Conservation (phyloP, 805 yeast species). For the Candida ortonii region DNA sequence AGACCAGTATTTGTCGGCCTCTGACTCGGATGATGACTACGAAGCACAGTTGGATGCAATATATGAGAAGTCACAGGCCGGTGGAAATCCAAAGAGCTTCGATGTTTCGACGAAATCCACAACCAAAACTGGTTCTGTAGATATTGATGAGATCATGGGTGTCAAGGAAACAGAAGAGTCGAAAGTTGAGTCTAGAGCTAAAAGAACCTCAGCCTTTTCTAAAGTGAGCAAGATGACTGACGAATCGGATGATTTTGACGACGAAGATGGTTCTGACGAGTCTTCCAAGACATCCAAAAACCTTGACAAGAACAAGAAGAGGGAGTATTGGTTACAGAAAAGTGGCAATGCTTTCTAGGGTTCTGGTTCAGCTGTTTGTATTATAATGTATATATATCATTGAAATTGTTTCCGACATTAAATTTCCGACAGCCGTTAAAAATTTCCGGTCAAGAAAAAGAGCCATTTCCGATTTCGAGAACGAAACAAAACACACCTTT, state of each 20-base stretch:
- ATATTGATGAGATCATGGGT: conserved; percentile 28
- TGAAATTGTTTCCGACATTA: too few species aligned
- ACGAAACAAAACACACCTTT: too few species aligned
- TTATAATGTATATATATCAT: too few species aligned
- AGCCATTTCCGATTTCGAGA: too few species aligned
- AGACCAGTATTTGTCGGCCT: conserved; percentile 34
- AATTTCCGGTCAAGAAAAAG: not conserved
- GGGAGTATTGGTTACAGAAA: conserved; percentile 41
- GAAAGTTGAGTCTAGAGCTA: conserved; percentile 13
- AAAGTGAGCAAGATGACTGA: conserved; percentile 2
- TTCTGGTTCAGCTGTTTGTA: too few species aligned
- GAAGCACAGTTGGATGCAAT: conserved; percentile 12
- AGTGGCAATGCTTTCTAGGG: conserved; percentile 23
- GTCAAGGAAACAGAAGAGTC: conserved; percentile 17
- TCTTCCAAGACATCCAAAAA: not conserved
- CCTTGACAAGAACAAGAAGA: conserved; percentile 15
- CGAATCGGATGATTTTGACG: conserved; percentile 4
- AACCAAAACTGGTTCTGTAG: conserved; percentile 5
- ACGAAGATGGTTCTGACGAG: conserved; percentile 1
- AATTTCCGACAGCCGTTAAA: too few species aligned
- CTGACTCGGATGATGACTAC: conserved; percentile 26
- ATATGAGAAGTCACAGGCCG: conserved; percentile 24
- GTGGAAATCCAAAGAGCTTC: too few species aligned
- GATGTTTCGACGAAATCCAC: conserved; percentile 4
- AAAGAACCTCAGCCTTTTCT: conserved; percentile 8